Base-by-base conservation (phyloP, 2,329 filamentous ascomycete genomes). In the Fusarium devonianum region DNA sequence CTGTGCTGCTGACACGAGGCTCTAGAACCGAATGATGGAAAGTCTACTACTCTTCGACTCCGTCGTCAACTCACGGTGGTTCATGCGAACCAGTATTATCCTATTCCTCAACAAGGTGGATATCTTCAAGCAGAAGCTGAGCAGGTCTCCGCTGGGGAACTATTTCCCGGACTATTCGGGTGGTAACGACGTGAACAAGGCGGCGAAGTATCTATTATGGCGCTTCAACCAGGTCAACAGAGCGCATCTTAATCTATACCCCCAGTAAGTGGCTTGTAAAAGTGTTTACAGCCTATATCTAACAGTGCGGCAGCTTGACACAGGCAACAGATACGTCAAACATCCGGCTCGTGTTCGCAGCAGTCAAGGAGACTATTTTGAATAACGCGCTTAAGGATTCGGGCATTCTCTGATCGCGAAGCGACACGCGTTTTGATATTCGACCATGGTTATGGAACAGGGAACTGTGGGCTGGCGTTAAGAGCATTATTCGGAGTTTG, bases 11-110 rank as follows among this genome's bases (percentile, higher is more conserved):
- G 17, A 36, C 5, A n/a, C 23, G n/a, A 16, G n/a, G n/a, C n/a
- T n/a, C 30, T 63, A 96, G 91, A 99, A 99, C 72, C 94, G 94
- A 56, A 99, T 99, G 94, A 96, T 97, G 91, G 94, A 99, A 73
- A 96, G 92, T 68, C 74, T 99, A 41, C 84, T 97, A 12, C 82
- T 99, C 4, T 99, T 99, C 71, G 94, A 99, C 74, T 97, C 93
- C 1, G 94, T 99, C 4, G 94, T 99, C 63, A 99, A 99, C 75
- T 97, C 94, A 22, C 83, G 94, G 64, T 99, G 94, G 94, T 99
- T 99, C 74, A 96, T 97, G 89, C 83, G 94, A 64, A 99, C 94
- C 10, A 97, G 92, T 69, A 99, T 99, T 69, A 97, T 99, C 68
- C 80, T 99, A 48, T 99, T 99, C 77, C 81, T 99, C 56, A 99